Evolutionary conservation across 768 basidiomycete genomes (phyloP).

Genomic region (Amyloporia xantha): DNA sequence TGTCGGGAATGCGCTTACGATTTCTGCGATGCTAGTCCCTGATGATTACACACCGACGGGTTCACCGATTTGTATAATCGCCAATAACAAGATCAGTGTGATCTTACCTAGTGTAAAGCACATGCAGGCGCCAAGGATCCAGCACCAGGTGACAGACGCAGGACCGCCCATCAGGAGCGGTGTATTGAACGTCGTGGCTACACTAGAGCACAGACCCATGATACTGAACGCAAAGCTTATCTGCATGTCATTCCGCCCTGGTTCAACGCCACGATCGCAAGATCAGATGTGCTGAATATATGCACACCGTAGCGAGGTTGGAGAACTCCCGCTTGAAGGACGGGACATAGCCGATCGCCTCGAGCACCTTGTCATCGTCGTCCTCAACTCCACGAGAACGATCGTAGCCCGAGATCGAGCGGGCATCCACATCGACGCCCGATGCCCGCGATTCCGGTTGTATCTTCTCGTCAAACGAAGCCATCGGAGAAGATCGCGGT

Average conservation of each 20-base stretch:
- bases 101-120: slow-evolving; percentile 57
- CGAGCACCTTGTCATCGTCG: slow-evolving; percentile 59
- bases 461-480: too few species aligned
- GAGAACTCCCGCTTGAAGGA: slow-evolving; percentile 84
- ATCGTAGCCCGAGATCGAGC: not conserved
- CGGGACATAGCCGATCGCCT: slow-evolving; percentile 65
- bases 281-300: not conserved
- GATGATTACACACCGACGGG: not conserved
- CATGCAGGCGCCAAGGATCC: slow-evolving; percentile 66
- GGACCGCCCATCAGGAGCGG: slow-evolving; percentile 66
- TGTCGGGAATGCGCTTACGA: slow-evolving; percentile 70
- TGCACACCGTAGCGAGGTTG: slow-evolving; percentile 64
- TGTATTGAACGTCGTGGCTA: slow-evolving; percentile 75
- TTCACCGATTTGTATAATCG: not conserved
- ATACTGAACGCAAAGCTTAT: slow-evolving; percentile 76
- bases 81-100: not conserved
- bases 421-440: not conserved
- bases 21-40: slow-evolving; percentile 65
- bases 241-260: slow-evolving; percentile 23
- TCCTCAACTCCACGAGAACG: not conserved
- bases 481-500: too few species aligned
- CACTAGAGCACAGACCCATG: slow-evolving; percentile 73
- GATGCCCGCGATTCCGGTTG: too few species aligned
- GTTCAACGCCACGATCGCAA: not conserved
- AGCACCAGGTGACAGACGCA: slow-evolving; percentile 72